phyloP scores from a whole-genome alignment of 73 alveolate species.

The Paramecium bursaria region DNA sequence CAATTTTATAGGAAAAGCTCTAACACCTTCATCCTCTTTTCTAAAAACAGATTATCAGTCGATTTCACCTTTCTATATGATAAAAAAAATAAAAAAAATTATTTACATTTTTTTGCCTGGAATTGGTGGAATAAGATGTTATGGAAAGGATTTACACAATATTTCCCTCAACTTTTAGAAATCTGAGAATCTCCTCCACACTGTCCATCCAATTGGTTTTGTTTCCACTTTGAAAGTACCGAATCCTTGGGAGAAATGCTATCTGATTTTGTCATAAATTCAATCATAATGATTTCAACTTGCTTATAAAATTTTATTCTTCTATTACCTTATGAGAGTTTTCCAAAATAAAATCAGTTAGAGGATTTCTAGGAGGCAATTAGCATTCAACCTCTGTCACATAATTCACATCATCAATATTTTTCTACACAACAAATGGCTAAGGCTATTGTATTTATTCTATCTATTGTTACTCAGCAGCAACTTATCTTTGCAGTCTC shows the following conservation, averaged over 20 bases:
- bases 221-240: slow-evolving; percentile 32
- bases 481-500: neutral
- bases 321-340: slow-evolving; percentile 37
- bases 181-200: slow-evolving; percentile 27
- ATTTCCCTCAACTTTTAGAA: slow-evolving; percentile 42
- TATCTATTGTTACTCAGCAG: neutral
- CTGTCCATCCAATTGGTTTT: slow-evolving; percentile 55
- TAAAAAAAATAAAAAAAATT: too few relatives aligned
- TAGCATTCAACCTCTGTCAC: slow-evolving; percentile 35
- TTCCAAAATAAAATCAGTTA: slow-evolving; percentile 38
- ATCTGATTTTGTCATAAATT: slow-evolving; percentile 44
- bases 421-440: neutral
- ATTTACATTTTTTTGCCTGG: slow-evolving; percentile 46
- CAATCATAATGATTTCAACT: slow-evolving; percentile 57
- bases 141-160: slow-evolving; percentile 21
- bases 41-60: slow-evolving; percentile 31
- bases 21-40: slow-evolving; percentile 46
- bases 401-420: slow-evolving; percentile 28
- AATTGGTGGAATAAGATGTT: slow-evolving; percentile 49
- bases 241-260: slow-evolving; percentile 11
- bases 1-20: slow-evolving; percentile 49
- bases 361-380: slow-evolving; percentile 13
- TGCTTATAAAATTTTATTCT: neutral
- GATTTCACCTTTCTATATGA: slow-evolving; percentile 43
- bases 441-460: neutral